A percentile compares a stretch with the other conserved stretches of the same genome.
Evolutionary conservation across 768 basidiomycete genomes (phyloP).

Genomic region (Mycena capillaripes): DNA sequence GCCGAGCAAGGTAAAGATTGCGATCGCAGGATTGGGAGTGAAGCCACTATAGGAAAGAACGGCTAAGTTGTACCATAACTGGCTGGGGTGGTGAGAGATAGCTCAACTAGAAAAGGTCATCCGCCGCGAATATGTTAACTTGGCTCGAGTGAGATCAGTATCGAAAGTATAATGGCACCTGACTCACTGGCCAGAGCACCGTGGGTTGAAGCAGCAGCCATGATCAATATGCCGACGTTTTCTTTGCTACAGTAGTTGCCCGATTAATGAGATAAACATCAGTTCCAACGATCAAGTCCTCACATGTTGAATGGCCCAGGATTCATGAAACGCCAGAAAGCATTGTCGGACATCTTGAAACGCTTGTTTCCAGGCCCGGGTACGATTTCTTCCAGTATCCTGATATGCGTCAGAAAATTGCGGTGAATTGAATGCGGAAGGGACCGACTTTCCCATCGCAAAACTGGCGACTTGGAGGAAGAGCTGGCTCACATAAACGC

Average conservation of each 20-base stretch:
- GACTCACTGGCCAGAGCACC: constrained; percentile 53
- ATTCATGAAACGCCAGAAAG: constrained; percentile 56
- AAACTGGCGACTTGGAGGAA: constrained; percentile 37
- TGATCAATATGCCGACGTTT: constrained; percentile 60
- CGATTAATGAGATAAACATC: not conserved
- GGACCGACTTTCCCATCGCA: constrained; percentile 31
- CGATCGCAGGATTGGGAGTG: constrained; percentile 43
- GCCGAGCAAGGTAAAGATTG: constrained; percentile 45
- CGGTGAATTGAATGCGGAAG: not conserved
- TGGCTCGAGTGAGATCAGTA: not conserved
- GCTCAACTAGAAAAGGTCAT: constrained; percentile 63
- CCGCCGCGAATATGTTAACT: constrained; percentile 58
- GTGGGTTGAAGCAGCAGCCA: constrained; percentile 59
- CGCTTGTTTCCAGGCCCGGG: constrained; percentile 36
- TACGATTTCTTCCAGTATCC: constrained; percentile 33
- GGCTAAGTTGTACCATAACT: too few relatives aligned
- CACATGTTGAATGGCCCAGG: constrained; percentile 60
- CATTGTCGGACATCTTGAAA: constrained; percentile 30
- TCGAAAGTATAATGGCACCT: not conserved
- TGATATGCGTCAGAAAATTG: constrained; percentile 1
- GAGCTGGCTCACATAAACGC: constrained; percentile 38
- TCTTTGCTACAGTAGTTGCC: constrained; percentile 56
- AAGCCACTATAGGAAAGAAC: too few relatives aligned
- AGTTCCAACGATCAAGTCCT: not conserved
- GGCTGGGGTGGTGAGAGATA: too few relatives aligned